A percentile compares a stretch with the other conserved stretches of the same genome.
These are phyloP conservation scores for Ambrosia trifida DNA, from an alignment of 129 eudicot species.

Conservation along the genomic window DNA sequence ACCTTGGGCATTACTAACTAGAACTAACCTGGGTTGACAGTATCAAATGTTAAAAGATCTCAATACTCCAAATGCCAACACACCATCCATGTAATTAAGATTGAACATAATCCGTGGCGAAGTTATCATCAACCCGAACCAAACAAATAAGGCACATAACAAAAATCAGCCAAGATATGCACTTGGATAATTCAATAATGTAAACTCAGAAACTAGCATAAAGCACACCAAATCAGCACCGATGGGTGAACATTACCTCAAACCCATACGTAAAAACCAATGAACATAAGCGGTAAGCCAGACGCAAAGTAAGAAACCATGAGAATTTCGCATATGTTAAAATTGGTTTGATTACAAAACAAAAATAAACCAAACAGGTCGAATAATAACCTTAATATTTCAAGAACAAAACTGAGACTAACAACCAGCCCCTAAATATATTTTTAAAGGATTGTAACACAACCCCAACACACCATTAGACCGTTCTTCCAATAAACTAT, in stretches of 20 bases:
- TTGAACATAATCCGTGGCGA: background rate
- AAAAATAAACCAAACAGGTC: background rate
- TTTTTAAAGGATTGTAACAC: constrained; percentile 15
- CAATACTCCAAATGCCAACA: background rate
- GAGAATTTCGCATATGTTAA: background rate
- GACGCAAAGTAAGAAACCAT: background rate
- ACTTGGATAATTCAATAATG: background rate
- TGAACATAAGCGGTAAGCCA: background rate
- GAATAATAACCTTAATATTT: constrained; percentile 7
- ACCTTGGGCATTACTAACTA: background rate
- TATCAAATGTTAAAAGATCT: background rate
- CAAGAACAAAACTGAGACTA: constrained; percentile 32
- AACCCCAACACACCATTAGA: constrained; percentile 20
- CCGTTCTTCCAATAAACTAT: constrained; percentile 15
- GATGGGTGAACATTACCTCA: background rate
- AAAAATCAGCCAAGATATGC: background rate
- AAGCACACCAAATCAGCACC: background rate
- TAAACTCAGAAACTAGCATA: background rate
- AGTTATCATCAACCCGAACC: background rate
- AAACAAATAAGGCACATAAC: background rate
- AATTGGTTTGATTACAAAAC: background rate
- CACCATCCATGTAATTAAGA: background rate
- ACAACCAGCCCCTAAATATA: constrained; percentile 25
- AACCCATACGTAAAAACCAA: background rate
- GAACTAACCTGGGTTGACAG: background rate